A percentile compares a stretch with the other conserved stretches of the same genome.
Evolutionary conservation across 179 eudicot species (phyloP).

Genomic region (Beta macrorhiza): DNA sequence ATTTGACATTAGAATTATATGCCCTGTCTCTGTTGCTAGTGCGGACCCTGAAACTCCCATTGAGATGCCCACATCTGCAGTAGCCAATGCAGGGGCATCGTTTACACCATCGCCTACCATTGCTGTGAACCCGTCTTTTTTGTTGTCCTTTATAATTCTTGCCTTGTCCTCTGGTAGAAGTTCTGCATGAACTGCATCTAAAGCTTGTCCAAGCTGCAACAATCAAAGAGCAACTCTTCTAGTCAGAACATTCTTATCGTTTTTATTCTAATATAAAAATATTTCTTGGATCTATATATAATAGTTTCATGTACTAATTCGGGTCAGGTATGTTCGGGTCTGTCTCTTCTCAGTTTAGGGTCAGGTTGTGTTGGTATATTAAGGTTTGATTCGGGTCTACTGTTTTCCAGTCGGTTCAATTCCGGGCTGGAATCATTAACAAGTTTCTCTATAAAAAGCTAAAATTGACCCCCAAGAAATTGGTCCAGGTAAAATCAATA

Average conservation of each 20-base stretch:
- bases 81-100: conserved; percentile 88
- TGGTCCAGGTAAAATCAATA: too few species aligned
- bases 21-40: conserved; percentile 81
- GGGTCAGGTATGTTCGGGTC: too few species aligned
- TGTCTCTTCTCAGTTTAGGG: too few species aligned
- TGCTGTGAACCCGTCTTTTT: conserved; percentile 62
- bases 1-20: conserved; percentile 84
- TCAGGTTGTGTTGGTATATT: too few species aligned
- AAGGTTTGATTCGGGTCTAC: too few species aligned
- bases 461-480: too few species aligned
- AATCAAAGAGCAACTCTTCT: not conserved
- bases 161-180: conserved; percentile 89
- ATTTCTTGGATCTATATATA: not conserved
- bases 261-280: too few species aligned
- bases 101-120: conserved; percentile 97
- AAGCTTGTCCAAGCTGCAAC: conserved; percentile 59
- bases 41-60: conserved; percentile 98
- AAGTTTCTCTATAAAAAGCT: not conserved
- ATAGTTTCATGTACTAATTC: not conserved
- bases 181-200: conserved; percentile 66
- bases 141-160: conserved; percentile 53
- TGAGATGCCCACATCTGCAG: conserved; percentile 87
- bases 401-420: too few species aligned
- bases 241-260: not conserved
- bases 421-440: too few species aligned